Base-by-base conservation (phyloP, 2,329 filamentous ascomycete species). In the Ceratocystis ficicola region DNA sequence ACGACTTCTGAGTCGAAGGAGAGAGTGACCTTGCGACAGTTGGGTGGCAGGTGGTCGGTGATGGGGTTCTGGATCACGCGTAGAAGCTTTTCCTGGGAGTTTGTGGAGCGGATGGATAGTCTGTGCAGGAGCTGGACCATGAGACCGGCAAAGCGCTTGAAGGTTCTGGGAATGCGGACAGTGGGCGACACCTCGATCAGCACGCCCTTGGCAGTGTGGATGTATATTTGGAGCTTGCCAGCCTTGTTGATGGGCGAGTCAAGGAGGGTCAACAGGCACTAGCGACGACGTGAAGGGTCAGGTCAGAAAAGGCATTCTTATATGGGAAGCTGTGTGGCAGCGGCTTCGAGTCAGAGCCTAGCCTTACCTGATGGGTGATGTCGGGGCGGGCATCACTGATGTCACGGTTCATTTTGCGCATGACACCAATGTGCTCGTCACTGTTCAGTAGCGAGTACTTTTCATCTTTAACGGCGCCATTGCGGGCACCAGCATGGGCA, bases 181-280 rank as follows among this genome's bases (percentile, higher is more conserved):
- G 91, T 92, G n/a, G 94, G 94, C 73, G 91, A 96, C 70, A 99
- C 93, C 78, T 97, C 91, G 73, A 99, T 99, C 71, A 99, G 81
- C 44, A 97, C 93, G 63, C 94, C 93, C 78, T 96, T 96, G 70
- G 93, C 91, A 4, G 94, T 97, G 76, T 96, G 92, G 70, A 99
- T 97, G 79, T 95, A 99, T 73, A 99, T 97, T 77, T 99, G 94
- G 48, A 99, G 86, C 77, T 87, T 93, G 72, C 94, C 94, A 66
- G 93, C 92, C 78, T 99, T 99, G 83, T 99, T 99, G 82, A 97
- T 88, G 61, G 94, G 94, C 22, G 94, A 99, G 75, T 99, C 94
- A 73, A 99, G 87, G 41, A 99, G 86, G 61, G 94, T 99, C 71
- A 99, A 86, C 63, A 99, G 86, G 76, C 94, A 99, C 94, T 99